These are phyloP conservation scores for Haplosporangium sp. DNA, from an alignment of 371 early-diverging fungal genomes.

Conservation along the genomic window DNA sequence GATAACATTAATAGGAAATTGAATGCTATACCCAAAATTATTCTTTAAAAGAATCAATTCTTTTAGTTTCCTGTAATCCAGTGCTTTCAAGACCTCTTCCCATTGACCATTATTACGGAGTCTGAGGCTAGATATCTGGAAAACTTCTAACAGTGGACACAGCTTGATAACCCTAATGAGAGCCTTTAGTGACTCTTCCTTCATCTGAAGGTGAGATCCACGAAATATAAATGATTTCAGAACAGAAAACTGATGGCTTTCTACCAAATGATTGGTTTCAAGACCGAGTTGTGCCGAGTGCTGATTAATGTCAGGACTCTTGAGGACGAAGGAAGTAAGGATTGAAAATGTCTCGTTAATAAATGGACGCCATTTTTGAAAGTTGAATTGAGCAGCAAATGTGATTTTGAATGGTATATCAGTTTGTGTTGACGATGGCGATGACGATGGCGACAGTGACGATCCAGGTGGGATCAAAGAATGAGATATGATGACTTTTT, in stretches of 20 bases:
- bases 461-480: too few relatives aligned
- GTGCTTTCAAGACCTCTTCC: not conserved
- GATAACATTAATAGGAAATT: not conserved
- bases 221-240: not conserved
- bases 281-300: not conserved
- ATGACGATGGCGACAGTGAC: not conserved
- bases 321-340: not conserved
- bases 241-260: not conserved
- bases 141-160: constrained; percentile 3
- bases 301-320: not conserved
- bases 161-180: not conserved
- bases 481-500: not conserved
- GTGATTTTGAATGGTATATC: not conserved
- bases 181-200: not conserved
- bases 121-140: not conserved
- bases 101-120: not conserved
- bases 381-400: not conserved
- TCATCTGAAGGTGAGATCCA: not conserved
- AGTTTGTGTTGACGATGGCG: too few relatives aligned
- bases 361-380: not conserved
- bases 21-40: not conserved
- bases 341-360: not conserved
- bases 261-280: not conserved
- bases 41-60: not conserved
- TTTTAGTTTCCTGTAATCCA: constrained; percentile 1